Percentiles rank a stretch among this genome's conserved stretches.
Evolutionary conservation across 192 early-diverging fungal species (phyloP).

Genomic region (Pilobolus umbonatus): DNA sequence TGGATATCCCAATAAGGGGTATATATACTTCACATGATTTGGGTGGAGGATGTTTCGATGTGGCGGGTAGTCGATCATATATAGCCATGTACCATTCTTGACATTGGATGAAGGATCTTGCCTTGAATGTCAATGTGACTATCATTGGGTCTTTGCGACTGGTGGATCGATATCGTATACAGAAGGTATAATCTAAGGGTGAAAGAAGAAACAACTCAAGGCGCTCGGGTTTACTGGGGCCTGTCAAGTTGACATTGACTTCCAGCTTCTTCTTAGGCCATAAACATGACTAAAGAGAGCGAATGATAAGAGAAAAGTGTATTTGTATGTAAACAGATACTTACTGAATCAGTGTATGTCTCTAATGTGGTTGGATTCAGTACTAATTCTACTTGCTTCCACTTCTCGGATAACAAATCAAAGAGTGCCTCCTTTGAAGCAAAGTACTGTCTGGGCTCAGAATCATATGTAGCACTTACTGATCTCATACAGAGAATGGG

Average conservation of each 20-base stretch:
- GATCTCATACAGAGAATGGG: slow-evolving; percentile 9
- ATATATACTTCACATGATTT: slow-evolving; percentile 29
- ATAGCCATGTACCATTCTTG: slow-evolving; percentile 30
- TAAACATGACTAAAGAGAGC: slow-evolving; percentile 2
- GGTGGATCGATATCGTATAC: background rate
- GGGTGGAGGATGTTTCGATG: slow-evolving; percentile 1
- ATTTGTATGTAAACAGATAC: background rate
- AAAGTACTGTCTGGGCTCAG: slow-evolving; percentile 9
- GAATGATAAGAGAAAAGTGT: no score
- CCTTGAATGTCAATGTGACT: slow-evolving; percentile 12
- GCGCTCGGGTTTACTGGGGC: background rate
- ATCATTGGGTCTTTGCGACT: background rate
- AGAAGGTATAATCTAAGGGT: slow-evolving; percentile 28
- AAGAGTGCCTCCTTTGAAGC: background rate
- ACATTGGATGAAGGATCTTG: slow-evolving; percentile 7
- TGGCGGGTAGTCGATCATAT: slow-evolving; percentile 8
- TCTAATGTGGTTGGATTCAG: slow-evolving; percentile 1
- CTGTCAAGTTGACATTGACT: background rate
- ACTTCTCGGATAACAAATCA: slow-evolving; percentile 1
- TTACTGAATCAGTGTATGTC: slow-evolving; percentile 11
- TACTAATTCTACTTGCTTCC: slow-evolving; percentile 13
- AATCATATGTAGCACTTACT: background rate
- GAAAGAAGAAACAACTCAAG: slow-evolving; percentile 10
- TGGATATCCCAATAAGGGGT: slow-evolving; percentile 9
- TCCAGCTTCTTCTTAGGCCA: slow-evolving; percentile 17